Evolutionary conservation across 192 early-diverging fungal species (phyloP).

Genomic region (Backusella australiensis): DNA sequence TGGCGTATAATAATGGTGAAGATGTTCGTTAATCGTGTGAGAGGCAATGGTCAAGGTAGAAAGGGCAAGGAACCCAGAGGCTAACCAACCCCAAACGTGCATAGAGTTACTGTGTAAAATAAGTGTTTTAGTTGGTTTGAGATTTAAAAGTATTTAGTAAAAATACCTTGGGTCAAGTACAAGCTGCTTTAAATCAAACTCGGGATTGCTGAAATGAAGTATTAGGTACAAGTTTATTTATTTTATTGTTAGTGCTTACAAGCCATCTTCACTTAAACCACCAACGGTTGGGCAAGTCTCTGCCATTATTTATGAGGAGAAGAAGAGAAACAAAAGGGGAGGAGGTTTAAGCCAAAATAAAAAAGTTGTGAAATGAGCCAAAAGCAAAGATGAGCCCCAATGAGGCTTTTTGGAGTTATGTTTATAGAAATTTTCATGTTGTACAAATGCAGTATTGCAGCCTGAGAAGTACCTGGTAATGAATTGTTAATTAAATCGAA

Average conservation of each 20-base stretch:
- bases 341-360: not conserved
- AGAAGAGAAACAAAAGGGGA: not conserved
- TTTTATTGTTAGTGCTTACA: constrained; percentile 5
- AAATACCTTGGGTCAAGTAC: constrained; percentile 27
- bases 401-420: not conserved
- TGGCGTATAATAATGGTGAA: constrained; percentile 23
- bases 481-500: too few species aligned
- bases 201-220: constrained; percentile 23
- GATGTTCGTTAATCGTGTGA: constrained; percentile 25
- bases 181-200: constrained; percentile 25
- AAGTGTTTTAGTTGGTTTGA: not conserved
- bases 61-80: constrained; percentile 25
- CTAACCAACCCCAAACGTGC: constrained; percentile 40
- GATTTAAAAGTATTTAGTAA: not conserved
- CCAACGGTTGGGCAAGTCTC: constrained; percentile 23
- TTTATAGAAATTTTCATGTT: not conserved
- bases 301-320: not conserved
- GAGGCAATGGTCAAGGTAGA: constrained; percentile 21
- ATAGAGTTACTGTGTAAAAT: constrained; percentile 13
- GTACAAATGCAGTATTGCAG: not conserved
- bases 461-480: too few species aligned
- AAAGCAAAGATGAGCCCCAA: not conserved
- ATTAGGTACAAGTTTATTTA: not conserved
- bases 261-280: constrained; percentile 25
- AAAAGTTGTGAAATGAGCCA: not conserved